Percentiles rank a stretch among this genome's conserved stretches.
phyloP scores from a whole-genome alignment of 2,329 filamentous ascomycete species.

The Neobulgaria alba region DNA sequence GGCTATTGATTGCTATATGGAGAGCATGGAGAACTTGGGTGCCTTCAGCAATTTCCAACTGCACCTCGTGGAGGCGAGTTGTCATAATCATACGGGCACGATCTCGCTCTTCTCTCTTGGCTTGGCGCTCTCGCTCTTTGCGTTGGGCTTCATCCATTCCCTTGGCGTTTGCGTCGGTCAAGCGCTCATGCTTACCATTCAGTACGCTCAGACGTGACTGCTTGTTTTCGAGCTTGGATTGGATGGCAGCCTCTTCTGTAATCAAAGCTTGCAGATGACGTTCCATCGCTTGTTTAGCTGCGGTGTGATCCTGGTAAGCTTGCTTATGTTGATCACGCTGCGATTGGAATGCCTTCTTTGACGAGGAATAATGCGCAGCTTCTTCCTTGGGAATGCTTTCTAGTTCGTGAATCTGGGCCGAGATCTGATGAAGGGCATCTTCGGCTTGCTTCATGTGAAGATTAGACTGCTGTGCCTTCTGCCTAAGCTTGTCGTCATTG shows the following conservation, averaged over 20 bases:
- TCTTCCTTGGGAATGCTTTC: constrained; percentile 57
- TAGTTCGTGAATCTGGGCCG: constrained; percentile 53
- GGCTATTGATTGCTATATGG: constrained; percentile 6
- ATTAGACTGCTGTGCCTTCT: constrained; percentile 67
- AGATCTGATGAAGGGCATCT: constrained; percentile 47
- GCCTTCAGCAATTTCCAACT: constrained; percentile 12
- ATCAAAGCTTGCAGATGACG: constrained; percentile 53
- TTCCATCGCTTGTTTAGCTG: constrained; percentile 53
- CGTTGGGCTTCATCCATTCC: constrained; percentile 35
- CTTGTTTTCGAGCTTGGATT: constrained; percentile 65
- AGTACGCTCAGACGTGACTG: constrained; percentile 63
- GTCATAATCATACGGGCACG: constrained; percentile 20
- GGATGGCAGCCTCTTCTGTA: constrained; percentile 53
- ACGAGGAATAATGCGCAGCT: constrained; percentile 41
- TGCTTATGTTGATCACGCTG: constrained; percentile 38
- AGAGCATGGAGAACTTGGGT: constrained; percentile 8
- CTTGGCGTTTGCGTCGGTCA: constrained; percentile 56
- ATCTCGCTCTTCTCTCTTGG: constrained; percentile 21
- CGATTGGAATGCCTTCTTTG: constrained; percentile 45
- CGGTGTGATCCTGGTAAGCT: constrained; percentile 44
- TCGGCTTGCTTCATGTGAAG: constrained; percentile 62
- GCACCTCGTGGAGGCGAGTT: constrained; percentile 17
- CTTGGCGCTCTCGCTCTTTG: constrained; percentile 22
- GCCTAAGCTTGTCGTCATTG: constrained; percentile 66
- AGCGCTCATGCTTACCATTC: constrained; percentile 61